Evolutionary conservation across 2,329 filamentous ascomycete species (phyloP), one percentile per base, ranked within the genome.

Genomic region (Diaporthe citri): DNA sequence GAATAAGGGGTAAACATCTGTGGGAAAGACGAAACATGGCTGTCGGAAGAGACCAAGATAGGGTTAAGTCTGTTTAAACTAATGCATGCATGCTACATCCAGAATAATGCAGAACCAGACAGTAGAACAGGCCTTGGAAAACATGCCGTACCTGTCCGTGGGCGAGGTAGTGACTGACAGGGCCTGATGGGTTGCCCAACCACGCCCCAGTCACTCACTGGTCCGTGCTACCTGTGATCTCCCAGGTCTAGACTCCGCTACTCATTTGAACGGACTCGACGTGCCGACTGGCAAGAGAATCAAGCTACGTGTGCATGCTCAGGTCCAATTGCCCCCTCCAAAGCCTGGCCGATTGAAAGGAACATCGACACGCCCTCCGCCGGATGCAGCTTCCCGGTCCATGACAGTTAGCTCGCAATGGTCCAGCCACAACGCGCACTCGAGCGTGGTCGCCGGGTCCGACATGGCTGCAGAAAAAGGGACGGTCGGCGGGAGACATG

Each of bases 211-310:
- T 66, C 62, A 51, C 62, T 7, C 62, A 66, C 31, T 66, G 62
- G 62, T 25, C 62, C 62, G 62, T 66, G 62, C 62, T 66, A 66
- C 43, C 28, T 48, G 20, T 48, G 60, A 66, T 48, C 41, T 34
- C 41, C 60, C 43, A 48, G 28, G 39, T 31, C 25, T 64, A 25
- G 41, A 39, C 59, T 64, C 59, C 15, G 59, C 59, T n/a, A 6
- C 39, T 64, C 59, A 64, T 64, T 31, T 46, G 41, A 34, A 66
- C 28, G 28, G 41, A 22, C 28, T 15, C 60, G 20, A 28, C 28
- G 12, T 34, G 43, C 43, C 41, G 5, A 34, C 41, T 64, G 59
- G n/a, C 9, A 22, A 31, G 25, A 12, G 17, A 34, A 31, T 22
- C 39, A 46, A 48, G 25, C 39, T 31, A 31, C 59, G 57, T 25